phyloP scores from a whole-genome alignment of 2,329 filamentous ascomycete genomes.

The Paramyrothecium sp. region DNA sequence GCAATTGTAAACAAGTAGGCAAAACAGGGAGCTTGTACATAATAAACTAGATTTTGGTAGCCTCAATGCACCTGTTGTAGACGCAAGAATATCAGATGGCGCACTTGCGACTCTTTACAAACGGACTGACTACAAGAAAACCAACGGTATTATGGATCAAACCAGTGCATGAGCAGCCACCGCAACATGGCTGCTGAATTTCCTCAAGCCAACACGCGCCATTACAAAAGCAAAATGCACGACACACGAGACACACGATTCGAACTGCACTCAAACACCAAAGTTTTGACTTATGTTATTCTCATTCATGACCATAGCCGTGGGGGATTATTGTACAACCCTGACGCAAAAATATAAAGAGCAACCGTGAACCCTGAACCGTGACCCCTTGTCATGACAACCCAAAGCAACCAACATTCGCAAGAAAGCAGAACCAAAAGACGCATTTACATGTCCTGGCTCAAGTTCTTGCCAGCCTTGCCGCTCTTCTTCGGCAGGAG shows the following conservation, averaged over 20 bases:
- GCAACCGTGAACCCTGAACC: constrained; percentile 71
- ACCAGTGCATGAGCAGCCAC: too few species aligned
- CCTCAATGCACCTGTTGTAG: neutral
- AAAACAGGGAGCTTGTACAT: neutral
- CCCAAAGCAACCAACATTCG: constrained; percentile 62
- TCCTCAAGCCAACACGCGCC: too few species aligned
- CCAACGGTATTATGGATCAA: too few species aligned
- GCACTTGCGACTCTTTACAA: too few species aligned
- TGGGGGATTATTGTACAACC: constrained; percentile 74
- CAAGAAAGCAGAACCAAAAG: constrained; percentile 50
- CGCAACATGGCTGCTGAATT: too few species aligned
- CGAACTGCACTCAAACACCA: neutral
- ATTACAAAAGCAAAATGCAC: neutral
- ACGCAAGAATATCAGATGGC: neutral
- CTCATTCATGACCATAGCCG: constrained; percentile 66
- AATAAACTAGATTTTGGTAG: neutral
- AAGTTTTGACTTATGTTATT: constrained; percentile 24
- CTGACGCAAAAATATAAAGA: constrained; percentile 53
- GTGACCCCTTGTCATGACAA: constrained; percentile 82
- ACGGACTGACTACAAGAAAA: too few species aligned
- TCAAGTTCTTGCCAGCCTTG: constrained; percentile 88
- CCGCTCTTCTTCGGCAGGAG: constrained; percentile 98
- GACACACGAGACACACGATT: neutral
- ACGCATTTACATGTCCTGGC: constrained; percentile 83
- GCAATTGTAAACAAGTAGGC: neutral